Conservation (phyloP, 257 asterid genomes). For the Penstemon newberryi region DNA sequence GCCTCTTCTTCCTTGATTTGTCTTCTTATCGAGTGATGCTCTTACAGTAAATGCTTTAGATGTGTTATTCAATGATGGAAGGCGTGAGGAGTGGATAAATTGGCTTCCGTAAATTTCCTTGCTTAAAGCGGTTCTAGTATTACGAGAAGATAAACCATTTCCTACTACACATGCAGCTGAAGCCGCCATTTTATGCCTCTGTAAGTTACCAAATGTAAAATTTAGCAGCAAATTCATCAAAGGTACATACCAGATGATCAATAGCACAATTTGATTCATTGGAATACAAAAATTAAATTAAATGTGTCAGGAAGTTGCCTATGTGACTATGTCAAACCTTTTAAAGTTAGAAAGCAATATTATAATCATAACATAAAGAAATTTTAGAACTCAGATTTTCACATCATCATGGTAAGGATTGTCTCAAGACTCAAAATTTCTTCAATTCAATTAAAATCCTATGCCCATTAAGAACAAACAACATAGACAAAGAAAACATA, state of each 20-base stretch:
- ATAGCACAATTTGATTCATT: neutral
- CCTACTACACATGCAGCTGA: slow-evolving; percentile 79
- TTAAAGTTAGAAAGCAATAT: no score
- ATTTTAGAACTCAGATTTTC: neutral
- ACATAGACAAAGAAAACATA: neutral
- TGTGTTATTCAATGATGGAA: slow-evolving; percentile 45
- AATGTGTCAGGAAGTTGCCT: neutral
- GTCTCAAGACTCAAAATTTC: neutral
- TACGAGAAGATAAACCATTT: slow-evolving; percentile 47
- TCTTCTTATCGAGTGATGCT: slow-evolving; percentile 51
- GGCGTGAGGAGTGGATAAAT: slow-evolving; percentile 43
- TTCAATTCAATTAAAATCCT: no score
- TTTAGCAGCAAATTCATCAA: neutral
- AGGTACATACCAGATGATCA: neutral
- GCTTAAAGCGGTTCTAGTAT: slow-evolving; percentile 43
- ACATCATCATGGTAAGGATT: neutral
- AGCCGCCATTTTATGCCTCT: slow-evolving; percentile 62
- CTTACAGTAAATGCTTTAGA: slow-evolving; percentile 45
- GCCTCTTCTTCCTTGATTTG: slow-evolving; percentile 65
- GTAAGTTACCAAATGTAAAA: slow-evolving; percentile 24
- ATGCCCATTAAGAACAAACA: no score
- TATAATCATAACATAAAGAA: no score
- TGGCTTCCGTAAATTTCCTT: slow-evolving; percentile 64
- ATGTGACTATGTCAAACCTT: no score
- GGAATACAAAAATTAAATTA: neutral